Conservation (phyloP, 352 stramenopile species). For the Pelagophyceae sp. region DNA sequence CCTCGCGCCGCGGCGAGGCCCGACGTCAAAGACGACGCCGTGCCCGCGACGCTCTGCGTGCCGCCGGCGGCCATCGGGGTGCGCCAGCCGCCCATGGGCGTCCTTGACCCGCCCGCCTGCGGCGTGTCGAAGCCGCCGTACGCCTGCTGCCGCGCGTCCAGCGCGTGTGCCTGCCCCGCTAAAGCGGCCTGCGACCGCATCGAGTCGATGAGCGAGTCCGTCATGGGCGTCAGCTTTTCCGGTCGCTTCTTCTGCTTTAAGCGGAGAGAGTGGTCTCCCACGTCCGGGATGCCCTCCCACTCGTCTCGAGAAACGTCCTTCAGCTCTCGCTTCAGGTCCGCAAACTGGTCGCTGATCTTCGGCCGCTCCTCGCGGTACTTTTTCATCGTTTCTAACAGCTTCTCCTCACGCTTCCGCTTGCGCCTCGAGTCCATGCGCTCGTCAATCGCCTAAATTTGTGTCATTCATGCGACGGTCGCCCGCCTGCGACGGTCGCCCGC, state of each 20-base stretch:
- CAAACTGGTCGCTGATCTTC: conserved; percentile 93
- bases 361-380: conserved; percentile 66
- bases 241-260: conserved; percentile 79
- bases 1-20: conserved; percentile 78
- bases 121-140: conserved; percentile 25
- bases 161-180: not conserved
- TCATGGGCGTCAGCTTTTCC: conserved; percentile 87
- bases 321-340: conserved; percentile 87
- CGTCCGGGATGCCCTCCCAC: conserved; percentile 91
- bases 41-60: not conserved
- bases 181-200: conserved; percentile 37
- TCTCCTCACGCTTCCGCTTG: conserved; percentile 70
- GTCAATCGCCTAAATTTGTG: conserved; percentile 78
- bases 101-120: conserved; percentile 23
- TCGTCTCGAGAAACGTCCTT: conserved; percentile 77
- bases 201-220: conserved; percentile 76
- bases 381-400: conserved; percentile 63
- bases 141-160: conserved; percentile 20
- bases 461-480: not conserved
- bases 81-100: conserved; percentile 30
- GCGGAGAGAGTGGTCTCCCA: conserved; percentile 87
- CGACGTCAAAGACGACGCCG: conserved; percentile 54
- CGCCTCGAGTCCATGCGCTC: conserved; percentile 80
- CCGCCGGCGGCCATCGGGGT: not conserved
- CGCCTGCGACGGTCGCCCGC: too few relatives aligned